Conservation (phyloP, 345 rosid species). For the Heritiera littoralis region DNA sequence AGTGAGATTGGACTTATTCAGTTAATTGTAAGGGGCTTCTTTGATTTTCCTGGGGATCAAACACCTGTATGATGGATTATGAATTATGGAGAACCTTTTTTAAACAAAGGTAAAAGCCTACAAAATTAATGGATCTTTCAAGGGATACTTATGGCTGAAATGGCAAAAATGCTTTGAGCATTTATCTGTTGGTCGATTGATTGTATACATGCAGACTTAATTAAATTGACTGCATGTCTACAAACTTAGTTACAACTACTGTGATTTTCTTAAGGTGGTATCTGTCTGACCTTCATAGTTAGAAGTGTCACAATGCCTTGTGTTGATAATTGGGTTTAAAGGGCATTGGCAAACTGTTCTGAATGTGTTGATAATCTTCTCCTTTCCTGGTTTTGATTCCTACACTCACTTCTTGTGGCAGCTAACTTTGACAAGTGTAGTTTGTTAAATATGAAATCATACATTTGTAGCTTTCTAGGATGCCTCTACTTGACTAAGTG, state of each 20-base stretch:
- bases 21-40: background rate
- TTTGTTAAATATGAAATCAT: background rate
- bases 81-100: background rate
- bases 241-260: background rate
- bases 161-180: background rate
- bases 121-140: background rate
- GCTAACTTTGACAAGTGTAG: background rate
- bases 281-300: background rate
- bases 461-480: background rate
- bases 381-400: background rate
- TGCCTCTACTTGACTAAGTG: background rate
- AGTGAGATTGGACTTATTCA: background rate
- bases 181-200: background rate
- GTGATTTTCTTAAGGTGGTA: background rate
- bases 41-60: background rate
- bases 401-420: background rate
- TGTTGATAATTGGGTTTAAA: background rate
- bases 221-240: background rate
- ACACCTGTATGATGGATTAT: background rate
- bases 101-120: background rate
- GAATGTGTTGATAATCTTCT: background rate
- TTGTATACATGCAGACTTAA: no score
- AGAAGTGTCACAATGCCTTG: background rate
- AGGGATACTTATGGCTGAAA: background rate
- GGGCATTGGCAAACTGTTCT: background rate